Evolutionary conservation across 306 rosid species (phyloP).

Genomic region (Begonia loranthoides): DNA sequence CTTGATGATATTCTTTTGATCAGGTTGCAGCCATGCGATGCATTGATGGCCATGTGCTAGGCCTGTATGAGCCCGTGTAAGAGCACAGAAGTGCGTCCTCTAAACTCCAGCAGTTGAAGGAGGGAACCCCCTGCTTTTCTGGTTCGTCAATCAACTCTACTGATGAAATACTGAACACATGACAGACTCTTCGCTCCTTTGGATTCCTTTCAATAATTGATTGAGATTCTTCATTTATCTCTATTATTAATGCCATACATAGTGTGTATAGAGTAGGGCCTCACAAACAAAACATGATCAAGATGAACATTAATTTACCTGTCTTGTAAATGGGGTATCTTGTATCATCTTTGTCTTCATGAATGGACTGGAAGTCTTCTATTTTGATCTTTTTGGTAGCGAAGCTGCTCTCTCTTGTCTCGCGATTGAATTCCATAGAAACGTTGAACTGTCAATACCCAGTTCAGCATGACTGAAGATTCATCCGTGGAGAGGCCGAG

Average conservation of each 20-base stretch:
- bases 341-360: constrained; percentile 42
- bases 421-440: constrained; percentile 42
- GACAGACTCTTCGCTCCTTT: constrained; percentile 24
- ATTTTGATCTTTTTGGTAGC: constrained; percentile 35
- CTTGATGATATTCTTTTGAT: constrained; percentile 12
- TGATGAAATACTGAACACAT: constrained; percentile 34
- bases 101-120: background rate
- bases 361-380: constrained; percentile 38
- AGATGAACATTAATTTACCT: constrained; percentile 27
- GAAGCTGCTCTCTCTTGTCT: constrained; percentile 48
- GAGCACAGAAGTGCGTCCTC: background rate
- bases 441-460: too few relatives aligned
- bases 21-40: constrained; percentile 75
- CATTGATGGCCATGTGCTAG: constrained; percentile 66
- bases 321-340: constrained; percentile 61
- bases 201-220: constrained; percentile 68
- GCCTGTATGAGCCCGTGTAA: constrained; percentile 52
- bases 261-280: constrained; percentile 64
- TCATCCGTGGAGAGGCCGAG: too few relatives aligned
- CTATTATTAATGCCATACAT: constrained; percentile 52
- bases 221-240: constrained; percentile 51
- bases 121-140: constrained; percentile 3
- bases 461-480: too few relatives aligned
- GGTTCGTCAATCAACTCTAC: constrained; percentile 22
- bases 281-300: constrained; percentile 14